Evolutionary conservation across 208 protist species (phyloP).

Genomic region (Leishmania guyanensis): DNA sequence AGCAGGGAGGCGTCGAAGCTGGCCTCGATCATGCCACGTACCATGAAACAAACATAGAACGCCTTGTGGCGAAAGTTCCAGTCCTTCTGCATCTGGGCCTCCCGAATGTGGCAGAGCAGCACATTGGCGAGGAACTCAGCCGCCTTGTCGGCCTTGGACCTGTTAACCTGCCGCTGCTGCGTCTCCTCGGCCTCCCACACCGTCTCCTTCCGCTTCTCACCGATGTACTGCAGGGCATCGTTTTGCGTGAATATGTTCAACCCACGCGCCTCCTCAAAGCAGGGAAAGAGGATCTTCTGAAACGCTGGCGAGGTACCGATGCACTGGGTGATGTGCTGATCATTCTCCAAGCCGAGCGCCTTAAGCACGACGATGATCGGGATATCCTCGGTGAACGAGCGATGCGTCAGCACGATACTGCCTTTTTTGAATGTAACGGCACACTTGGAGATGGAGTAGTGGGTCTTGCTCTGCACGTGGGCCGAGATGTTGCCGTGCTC

Average conservation of each 20-base stretch:
- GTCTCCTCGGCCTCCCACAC: slow-evolving; percentile 64
- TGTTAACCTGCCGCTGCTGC: slow-evolving; percentile 75
- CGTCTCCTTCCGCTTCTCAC: slow-evolving; percentile 89
- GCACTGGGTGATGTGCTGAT: slow-evolving; percentile 98
- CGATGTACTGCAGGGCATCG: slow-evolving; percentile 97
- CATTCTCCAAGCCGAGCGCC: slow-evolving; percentile 97
- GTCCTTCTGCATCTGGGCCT: slow-evolving; percentile 84
- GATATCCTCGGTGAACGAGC: slow-evolving; percentile 98
- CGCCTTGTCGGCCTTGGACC: slow-evolving; percentile 93
- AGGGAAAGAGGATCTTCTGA: slow-evolving; percentile 93
- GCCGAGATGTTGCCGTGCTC: slow-evolving; percentile 82
- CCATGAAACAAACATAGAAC: slow-evolving; percentile 98
- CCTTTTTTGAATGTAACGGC: slow-evolving; percentile 94
- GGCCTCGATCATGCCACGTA: slow-evolving; percentile 96
- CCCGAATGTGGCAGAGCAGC: slow-evolving; percentile 94
- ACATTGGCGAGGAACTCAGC: slow-evolving; percentile 95
- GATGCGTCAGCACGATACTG: slow-evolving; percentile 97
- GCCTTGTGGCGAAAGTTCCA: slow-evolving; percentile 98
- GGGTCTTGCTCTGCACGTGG: slow-evolving; percentile 91
- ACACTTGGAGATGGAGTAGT: slow-evolving; percentile 96
- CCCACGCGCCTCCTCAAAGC: slow-evolving; percentile 94
- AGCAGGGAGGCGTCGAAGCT: slow-evolving; percentile 85
- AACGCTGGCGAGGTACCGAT: slow-evolving; percentile 94
- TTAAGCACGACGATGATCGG: slow-evolving; percentile 97
- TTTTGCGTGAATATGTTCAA: slow-evolving; percentile 89